phyloP scores from a whole-genome alignment of 2,329 filamentous ascomycete species.

The Thelonectria blattea region DNA sequence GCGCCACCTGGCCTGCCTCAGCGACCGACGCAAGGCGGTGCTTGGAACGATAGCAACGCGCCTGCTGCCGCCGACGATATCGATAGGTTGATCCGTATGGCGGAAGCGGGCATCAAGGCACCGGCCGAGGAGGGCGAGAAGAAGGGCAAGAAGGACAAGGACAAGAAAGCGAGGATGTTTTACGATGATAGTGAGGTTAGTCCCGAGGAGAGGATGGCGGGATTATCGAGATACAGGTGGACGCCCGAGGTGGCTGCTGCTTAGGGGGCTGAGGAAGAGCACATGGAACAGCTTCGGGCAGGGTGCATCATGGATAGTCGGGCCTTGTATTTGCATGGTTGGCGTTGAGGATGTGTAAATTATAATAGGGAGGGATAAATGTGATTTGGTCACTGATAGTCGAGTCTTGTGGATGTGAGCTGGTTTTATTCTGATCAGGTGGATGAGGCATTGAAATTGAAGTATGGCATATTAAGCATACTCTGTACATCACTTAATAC shows the following conservation, averaged over 20 bases:
- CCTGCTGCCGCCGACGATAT: conserved; percentile 61
- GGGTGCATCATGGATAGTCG: conserved; percentile 11
- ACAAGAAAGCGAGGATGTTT: conserved; percentile 73
- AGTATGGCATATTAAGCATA: no score
- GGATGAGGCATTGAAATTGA: no score
- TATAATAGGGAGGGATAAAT: conserved; percentile 29
- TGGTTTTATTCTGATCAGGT: no score
- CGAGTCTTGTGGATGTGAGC: neutral
- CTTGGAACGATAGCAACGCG: conserved; percentile 34
- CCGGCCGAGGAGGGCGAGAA: conserved; percentile 60
- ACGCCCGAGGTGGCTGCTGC: conserved; percentile 34
- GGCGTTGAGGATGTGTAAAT: conserved; percentile 37
- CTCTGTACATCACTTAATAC: no score
- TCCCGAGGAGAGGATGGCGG: conserved; percentile 89
- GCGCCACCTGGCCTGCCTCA: conserved; percentile 52
- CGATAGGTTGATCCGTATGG: conserved; percentile 69
- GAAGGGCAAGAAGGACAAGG: conserved; percentile 70
- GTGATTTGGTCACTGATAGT: conserved; percentile 25
- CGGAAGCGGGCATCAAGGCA: conserved; percentile 64
- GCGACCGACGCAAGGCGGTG: conserved; percentile 48
- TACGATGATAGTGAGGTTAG: conserved; percentile 82
- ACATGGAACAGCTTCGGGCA: neutral
- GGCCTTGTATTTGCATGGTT: conserved; percentile 35
- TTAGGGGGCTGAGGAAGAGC: neutral
- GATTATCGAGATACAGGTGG: conserved; percentile 76